A percentile compares a stretch with the other conserved stretches of the same genome.
Evolutionary conservation across 2,329 filamentous ascomycete genomes (phyloP).

Genomic region (Alternaria ventricosa): DNA sequence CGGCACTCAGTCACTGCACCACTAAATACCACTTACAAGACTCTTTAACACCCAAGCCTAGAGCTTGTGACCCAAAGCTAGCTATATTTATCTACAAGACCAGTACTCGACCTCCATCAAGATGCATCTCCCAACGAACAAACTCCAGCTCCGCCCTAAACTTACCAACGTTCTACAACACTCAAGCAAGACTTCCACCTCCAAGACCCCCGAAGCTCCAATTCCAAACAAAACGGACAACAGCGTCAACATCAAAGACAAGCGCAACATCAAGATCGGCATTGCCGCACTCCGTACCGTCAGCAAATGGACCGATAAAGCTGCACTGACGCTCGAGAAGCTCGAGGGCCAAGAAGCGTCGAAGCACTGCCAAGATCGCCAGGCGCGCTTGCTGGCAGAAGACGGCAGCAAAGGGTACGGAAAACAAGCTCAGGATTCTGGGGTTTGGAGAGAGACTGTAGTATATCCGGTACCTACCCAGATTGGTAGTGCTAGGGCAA

Average conservation of each 20-base stretch:
- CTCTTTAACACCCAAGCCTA: background rate
- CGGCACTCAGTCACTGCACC: background rate
- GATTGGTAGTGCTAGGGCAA: background rate
- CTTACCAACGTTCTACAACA: background rate
- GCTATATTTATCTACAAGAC: background rate
- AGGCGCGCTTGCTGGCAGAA: background rate
- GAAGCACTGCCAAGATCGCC: background rate
- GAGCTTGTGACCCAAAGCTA: background rate
- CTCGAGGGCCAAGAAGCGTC: background rate
- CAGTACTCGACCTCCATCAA: background rate
- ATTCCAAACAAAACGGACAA: background rate
- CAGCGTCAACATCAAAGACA: background rate
- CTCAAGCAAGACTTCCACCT: background rate
- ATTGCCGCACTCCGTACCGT: background rate
- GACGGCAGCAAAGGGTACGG: background rate
- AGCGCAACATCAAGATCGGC: background rate
- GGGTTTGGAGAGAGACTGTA: background rate
- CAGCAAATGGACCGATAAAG: conserved; percentile 9
- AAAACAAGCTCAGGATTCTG: background rate
- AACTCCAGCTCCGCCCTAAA: background rate
- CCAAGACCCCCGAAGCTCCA: background rate
- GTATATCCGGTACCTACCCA: background rate
- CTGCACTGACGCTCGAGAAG: conserved; percentile 5
- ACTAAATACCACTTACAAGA: background rate
- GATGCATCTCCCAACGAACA: background rate